Evolutionary conservation across 2,329 filamentous ascomycete species (phyloP).

Genomic region (Talaromyces sp.): DNA sequence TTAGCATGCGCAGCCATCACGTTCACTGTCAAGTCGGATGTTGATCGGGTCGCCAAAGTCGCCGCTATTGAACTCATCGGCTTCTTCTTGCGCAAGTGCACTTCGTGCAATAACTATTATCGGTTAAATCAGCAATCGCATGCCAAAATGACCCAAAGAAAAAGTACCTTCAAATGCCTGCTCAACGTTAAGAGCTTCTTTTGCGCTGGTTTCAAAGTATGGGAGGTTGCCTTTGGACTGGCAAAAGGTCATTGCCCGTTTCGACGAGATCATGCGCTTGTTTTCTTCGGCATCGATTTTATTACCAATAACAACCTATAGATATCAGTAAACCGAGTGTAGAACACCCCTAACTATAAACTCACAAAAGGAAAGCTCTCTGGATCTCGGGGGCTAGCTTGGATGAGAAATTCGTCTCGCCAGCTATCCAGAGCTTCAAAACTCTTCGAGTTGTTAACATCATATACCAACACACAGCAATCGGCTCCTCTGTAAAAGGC

Average conservation of each 20-base stretch:
- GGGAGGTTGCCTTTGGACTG: slow-evolving; percentile 96
- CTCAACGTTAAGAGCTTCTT: slow-evolving; percentile 97
- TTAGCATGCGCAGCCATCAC: slow-evolving; percentile 90
- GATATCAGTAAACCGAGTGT: background rate
- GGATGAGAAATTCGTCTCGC: slow-evolving; percentile 97
- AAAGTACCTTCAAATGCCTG: slow-evolving; percentile 68
- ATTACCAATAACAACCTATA: slow-evolving; percentile 87
- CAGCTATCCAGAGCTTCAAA: slow-evolving; percentile 98
- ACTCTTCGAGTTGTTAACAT: slow-evolving; percentile 98
- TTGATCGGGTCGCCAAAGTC: slow-evolving; percentile 98
- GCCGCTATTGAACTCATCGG: slow-evolving; percentile 84
- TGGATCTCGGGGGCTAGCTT: slow-evolving; percentile 91
- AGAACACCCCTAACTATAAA: slow-evolving; percentile 14
- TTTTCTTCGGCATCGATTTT: slow-evolving; percentile 99
- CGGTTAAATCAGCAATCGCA: slow-evolving; percentile 10
- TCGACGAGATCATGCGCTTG: slow-evolving; percentile 93
- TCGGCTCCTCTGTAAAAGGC: slow-evolving; percentile 97
- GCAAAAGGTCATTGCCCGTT: slow-evolving; percentile 95
- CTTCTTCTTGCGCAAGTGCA: slow-evolving; percentile 92
- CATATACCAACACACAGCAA: slow-evolving; percentile 96
- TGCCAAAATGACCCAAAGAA: background rate
- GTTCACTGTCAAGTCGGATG: slow-evolving; percentile 91
- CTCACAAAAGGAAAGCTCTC: slow-evolving; percentile 96
- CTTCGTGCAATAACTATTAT: slow-evolving; percentile 85
- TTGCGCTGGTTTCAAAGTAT: slow-evolving; percentile 98